Evolutionary conservation across 148 eudicot species (phyloP), one percentile per base, ranked within the genome.

Genomic region (Cornus suecica): DNA sequence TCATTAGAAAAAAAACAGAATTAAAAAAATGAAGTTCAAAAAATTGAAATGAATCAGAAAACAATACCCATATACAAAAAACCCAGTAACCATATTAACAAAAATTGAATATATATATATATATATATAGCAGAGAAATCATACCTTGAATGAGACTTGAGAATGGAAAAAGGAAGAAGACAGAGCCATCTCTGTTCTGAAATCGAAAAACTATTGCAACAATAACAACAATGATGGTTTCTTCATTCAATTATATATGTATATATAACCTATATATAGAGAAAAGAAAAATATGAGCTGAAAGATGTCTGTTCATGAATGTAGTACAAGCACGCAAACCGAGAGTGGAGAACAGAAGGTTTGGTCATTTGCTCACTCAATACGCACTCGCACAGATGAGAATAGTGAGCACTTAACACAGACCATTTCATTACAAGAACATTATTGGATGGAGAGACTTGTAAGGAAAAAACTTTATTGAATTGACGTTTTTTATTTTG

Each of bases 131-230:
- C 24, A 2, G 26, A 8, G 70, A 83, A 72, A 58, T 15, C 30
- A 73, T 81, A 90, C 93, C 89, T 86, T 84, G 65, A 80, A 37
- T 42, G 81, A 73, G 78, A 82, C 52, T 74, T 65, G 80, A 74
- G 86, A 72, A 76, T 65, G 75, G 29, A 73, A 81, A 32, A 82
- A 79, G 86, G 89, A 84, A 81, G 80, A 73, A 74, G 88, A 85
- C 70, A 84, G 81, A 70, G 90, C 87, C 95, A 90, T 90, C 15
- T n/a, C 67, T 54, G 48, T 27, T 4, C 15, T 25, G 58, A 64
- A 64, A 28, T 28, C 25, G 30, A 69, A 8, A 63, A 20, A 75
- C 34, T 27, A 42, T 48, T 4, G 15, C 7, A 2, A 8, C n/a
- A 78, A 51, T 37, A 65, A 31, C 34, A 74, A 31, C 60, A 32